Evolutionary conservation across 164 flowering plant species (phyloP).

Genomic region (Nelumbo lutea): DNA sequence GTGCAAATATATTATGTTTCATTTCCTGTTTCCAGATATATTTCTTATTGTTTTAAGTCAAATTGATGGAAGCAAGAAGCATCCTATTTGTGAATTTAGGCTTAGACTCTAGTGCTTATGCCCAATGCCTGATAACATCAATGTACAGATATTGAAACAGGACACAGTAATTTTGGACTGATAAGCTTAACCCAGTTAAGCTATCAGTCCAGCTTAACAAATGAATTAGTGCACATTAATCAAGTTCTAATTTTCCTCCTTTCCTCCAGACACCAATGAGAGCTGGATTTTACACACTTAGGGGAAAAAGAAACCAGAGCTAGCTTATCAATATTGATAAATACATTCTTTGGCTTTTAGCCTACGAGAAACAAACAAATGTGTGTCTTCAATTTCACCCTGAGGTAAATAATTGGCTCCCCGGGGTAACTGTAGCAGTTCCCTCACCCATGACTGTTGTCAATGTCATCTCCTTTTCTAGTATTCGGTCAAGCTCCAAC

Average conservation of each 20-base stretch:
- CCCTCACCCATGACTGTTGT: slow-evolving; percentile 62
- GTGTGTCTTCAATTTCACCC: slow-evolving; percentile 1
- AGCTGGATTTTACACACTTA: slow-evolving; percentile 3
- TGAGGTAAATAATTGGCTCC: slow-evolving; percentile 55
- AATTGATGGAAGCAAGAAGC: no score
- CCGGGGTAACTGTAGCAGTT: slow-evolving; percentile 44
- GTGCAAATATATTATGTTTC: no score
- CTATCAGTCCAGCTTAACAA: not conserved
- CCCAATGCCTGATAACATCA: no score
- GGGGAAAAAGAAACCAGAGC: slow-evolving; percentile 6
- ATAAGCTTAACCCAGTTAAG: not conserved
- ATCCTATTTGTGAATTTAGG: no score
- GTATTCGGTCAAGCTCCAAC: slow-evolving; percentile 46
- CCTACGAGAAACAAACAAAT: slow-evolving; percentile 4
- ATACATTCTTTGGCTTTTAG: slow-evolving; percentile 8
- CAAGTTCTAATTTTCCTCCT: slow-evolving; percentile 8
- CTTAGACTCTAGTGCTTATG: no score
- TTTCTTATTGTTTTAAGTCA: no score
- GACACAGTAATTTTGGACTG: not conserved
- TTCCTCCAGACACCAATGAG: not conserved
- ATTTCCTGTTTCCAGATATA: no score
- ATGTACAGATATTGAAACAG: not conserved
- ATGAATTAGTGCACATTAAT: slow-evolving; percentile 3
- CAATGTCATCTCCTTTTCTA: slow-evolving; percentile 50
- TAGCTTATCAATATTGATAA: not conserved